Base-by-base conservation (phyloP, 805 yeast genomes). In the Saturnispora kantuleensis region DNA sequence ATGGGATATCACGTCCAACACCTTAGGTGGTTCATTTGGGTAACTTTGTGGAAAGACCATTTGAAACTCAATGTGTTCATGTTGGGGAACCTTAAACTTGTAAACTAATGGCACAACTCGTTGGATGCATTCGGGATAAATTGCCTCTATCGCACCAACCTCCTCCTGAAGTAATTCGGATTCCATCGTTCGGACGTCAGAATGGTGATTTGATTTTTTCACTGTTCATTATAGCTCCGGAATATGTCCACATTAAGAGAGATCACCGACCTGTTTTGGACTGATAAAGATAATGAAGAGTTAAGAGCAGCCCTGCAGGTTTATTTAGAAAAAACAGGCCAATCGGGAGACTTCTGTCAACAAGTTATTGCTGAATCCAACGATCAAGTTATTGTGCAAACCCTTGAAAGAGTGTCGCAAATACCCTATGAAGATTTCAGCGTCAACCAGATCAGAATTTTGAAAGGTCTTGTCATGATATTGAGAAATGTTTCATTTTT, bases 301-400 rank as follows among this genome's bases (percentile, higher is more conserved):
- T 6, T 21, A 21, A 21, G 26, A 21, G 26, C 5, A 21, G 26
- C 26, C 26, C 8, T 21, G 5, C 26, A 21, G 26, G 8, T 2
- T 21, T 21, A 21, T 21, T 21, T 21, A 6, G 26, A 21, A 21
- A 21, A 21, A 21, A 21, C 26, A 21, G 26, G 26, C 8, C 26
- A 21, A 21, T 21, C 26, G 8, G 26, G 26, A 21, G 26, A 21
- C 26, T 21, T 21, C 26, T 21, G 26, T 21, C 26, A 21, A 21
- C 26, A 21, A 5, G 8, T 21, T 21, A 21, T 21, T 21, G 5
- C 8, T 21, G 26, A 21, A 21, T 21, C 26, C 26, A 6, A 10
- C 39, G 12, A 87, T 62, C 97, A 89, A 63, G 97, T 96, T 13
- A 89, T 97, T 2, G 89, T 96, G 96, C 89, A 89, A 8, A 97